Evolutionary conservation across 2,329 filamentous ascomycete genomes (phyloP).

Genomic region (Aspergillus piperis): DNA sequence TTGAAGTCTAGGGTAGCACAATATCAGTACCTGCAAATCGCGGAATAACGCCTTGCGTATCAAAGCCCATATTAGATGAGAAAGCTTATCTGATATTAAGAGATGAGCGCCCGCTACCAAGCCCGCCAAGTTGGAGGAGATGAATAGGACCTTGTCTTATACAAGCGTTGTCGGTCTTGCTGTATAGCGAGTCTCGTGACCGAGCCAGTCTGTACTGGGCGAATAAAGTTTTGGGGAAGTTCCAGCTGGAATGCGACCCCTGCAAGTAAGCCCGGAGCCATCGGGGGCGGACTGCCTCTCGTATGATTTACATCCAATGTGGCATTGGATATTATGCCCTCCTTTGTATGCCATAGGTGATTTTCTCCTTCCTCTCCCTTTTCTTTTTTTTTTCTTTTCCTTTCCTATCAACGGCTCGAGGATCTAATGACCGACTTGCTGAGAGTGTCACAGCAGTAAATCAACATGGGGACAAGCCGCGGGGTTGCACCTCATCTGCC

Average conservation of each 20-base stretch:
- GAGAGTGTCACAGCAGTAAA: background rate
- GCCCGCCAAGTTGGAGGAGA: background rate
- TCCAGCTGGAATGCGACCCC: background rate
- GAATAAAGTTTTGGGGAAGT: background rate
- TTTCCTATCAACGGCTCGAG: background rate
- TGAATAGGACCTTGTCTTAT: background rate
- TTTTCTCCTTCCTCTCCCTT: background rate
- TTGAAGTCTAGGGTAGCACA: background rate
- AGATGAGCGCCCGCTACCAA: background rate
- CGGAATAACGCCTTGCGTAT: background rate
- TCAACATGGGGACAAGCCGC: background rate
- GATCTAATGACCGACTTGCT: background rate
- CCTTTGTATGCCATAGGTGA: background rate
- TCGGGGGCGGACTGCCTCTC: background rate
- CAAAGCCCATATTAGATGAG: background rate
- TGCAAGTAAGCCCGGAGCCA: background rate
- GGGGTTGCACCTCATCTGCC: constrained; percentile 13
- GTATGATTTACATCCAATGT: background rate
- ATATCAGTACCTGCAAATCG: background rate
- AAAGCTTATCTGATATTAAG: background rate
- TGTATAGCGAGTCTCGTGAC: background rate
- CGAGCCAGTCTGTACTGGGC: background rate
- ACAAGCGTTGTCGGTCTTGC: background rate
- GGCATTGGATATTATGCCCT: background rate
- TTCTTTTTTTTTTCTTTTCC: background rate